These are phyloP conservation scores for Ottelia alismoides DNA, from an alignment of 106 monocot genomes.

Conservation along the genomic window DNA sequence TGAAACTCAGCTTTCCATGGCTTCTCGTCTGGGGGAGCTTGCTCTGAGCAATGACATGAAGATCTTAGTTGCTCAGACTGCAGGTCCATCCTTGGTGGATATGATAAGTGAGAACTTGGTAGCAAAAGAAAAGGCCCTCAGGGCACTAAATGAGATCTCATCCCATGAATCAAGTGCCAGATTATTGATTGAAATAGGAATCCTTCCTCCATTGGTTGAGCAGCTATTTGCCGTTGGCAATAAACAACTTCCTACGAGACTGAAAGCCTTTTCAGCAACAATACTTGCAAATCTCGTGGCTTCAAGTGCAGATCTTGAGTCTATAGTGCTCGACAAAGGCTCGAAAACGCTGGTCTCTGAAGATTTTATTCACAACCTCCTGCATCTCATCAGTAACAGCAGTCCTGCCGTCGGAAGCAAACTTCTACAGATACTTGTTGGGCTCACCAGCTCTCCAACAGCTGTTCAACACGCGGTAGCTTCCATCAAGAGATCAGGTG, in stretches of 20 bases:
- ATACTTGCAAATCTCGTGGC: constrained; percentile 14
- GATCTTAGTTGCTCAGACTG: constrained; percentile 13
- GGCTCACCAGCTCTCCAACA: constrained; percentile 46
- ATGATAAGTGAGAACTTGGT: constrained; percentile 13
- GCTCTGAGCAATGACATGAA: constrained; percentile 18
- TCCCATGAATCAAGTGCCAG: constrained; percentile 11
- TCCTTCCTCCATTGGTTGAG: constrained; percentile 23
- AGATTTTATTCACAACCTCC: constrained; percentile 65
- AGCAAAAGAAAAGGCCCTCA: constrained; percentile 10
- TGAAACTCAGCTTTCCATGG: constrained; percentile 20
- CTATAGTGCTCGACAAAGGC: constrained; percentile 39
- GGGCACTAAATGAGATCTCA: constrained; percentile 18
- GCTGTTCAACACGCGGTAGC: constrained; percentile 41
- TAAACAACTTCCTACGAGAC: constrained; percentile 10
- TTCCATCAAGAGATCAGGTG: constrained; percentile 79
- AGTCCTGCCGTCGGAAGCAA: constrained; percentile 77
- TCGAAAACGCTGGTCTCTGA: constrained; percentile 61
- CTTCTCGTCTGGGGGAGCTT: constrained; percentile 14
- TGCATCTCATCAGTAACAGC: constrained; percentile 91
- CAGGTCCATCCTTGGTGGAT: constrained; percentile 33
- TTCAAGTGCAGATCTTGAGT: constrained; percentile 7
- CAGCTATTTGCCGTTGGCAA: constrained; percentile 9
- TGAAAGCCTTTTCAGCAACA: constrained; percentile 24
- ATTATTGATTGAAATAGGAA: constrained; percentile 6
- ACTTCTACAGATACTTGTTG: constrained; percentile 79